Base-by-base conservation (phyloP, 2,329 filamentous ascomycete species). In the Rosellinia necatrix region DNA sequence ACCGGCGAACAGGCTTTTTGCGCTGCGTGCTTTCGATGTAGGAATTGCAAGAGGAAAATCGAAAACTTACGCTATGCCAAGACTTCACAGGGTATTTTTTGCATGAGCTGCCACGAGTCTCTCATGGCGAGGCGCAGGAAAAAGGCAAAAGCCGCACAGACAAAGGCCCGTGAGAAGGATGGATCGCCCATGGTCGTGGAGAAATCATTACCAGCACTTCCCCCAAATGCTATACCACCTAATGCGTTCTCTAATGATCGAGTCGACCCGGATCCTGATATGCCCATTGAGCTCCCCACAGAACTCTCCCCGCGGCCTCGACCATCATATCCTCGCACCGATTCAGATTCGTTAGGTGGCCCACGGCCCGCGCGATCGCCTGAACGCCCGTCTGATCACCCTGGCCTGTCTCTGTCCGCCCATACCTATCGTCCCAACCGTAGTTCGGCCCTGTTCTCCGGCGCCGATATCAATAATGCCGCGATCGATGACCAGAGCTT, bases 1-100 rank as follows among this genome's bases (percentile, higher is more conserved):
- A 99, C 94, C 0, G 94, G 94, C 63, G 94, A 99, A 70, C 93
- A 99, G 76, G 94, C 94, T 40, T 99, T 97, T 72, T 99, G 94
- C 75, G 92, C 92, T 38, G 93, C 91, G 54, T 99, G 94, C 76
- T 99, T 99, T 78, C 86, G 92, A 68, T 99, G 94, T 77, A 85
- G 94, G 67, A 99, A 97, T 73, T 99, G 94, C 81, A 99, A 97
- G 79, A 87, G 90, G 72, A 97, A 97, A 79, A 99, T 99, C 59
- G 94, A 99, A 75, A 99, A 99, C 72, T 81, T 99, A 62, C 88
- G 93, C 72, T 99, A 97, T 84, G 94, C 94, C 51, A 87, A 94
- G 70, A 99, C 94, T 1, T 97, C 93, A 6, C 94, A 97, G 74
- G 94, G 94, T 58, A 99, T 99, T 66, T 97, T 99, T 72, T 99